Base-by-base conservation (phyloP, 2,329 filamentous ascomycete species). In the Diaporthe ampelina region DNA sequence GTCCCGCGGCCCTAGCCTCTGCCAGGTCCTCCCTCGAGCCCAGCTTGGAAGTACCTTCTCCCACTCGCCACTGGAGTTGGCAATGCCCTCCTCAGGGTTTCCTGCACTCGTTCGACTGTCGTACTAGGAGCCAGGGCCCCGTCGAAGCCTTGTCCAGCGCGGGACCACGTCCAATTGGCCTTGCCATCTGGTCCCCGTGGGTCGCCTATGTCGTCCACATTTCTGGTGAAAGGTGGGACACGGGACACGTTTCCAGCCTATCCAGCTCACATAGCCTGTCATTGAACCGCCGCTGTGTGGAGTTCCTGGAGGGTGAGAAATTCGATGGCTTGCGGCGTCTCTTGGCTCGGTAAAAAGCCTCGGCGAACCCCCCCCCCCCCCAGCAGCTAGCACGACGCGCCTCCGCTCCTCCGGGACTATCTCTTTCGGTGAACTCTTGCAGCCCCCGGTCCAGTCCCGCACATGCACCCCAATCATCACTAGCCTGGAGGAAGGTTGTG, bases 71-170 rank as follows among this genome's bases (percentile, higher is more conserved):
- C 45, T 48, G 45, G 21, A 37, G 61, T 8, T 52, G 61, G 8
- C 45, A 8, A 19, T 6, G 19, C 11, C 45, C 52, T 8, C 21
- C 61, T 37, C 61, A 0, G 48, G 10, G 17, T 37, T 76, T 72
- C 70, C 72, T 72, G 54, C 76, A 75, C 6, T 72, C 74, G 29
- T 63, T 71, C 26, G 37, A 7, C 40, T 24, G 21, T 32, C 0
- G n/a, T 35, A 35, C 17, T n/a, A 32, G 40, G n/a, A 50, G 35
- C 59, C 5, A 32, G 26, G 73, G 71, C 29, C 73, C 74, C 24
- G 75, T 76, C 8, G 73, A 45, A 5, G 73, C 76, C 59, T 74
- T 19, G 73, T 76, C 24, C 75, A 74, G 75, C 75, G 69, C 73
- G 75, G 29, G 70, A 24, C 76, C 70, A 24, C 65, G 29, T 8